Conservation (phyloP, 2,329 filamentous ascomycete species). For the Eutypa lata region DNA sequence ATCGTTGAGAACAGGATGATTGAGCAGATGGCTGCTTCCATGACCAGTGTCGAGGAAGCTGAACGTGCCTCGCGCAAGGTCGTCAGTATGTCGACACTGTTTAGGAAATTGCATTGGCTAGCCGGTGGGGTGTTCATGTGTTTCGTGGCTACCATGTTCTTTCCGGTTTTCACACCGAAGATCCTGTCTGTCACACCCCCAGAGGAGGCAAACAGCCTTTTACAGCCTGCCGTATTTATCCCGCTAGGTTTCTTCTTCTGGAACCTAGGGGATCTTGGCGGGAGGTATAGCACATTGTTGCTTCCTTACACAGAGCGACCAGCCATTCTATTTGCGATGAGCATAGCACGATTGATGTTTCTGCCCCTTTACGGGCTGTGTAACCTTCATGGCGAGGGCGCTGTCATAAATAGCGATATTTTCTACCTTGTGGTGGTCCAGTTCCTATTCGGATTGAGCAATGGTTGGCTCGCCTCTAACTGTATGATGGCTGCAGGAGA, state of each 20-base stretch:
- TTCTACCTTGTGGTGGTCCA: constrained; percentile 89
- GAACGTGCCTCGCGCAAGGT: constrained; percentile 49
- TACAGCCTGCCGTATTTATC: constrained; percentile 77
- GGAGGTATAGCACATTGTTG: constrained; percentile 63
- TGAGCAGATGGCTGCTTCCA: constrained; percentile 47
- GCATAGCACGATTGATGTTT: constrained; percentile 65
- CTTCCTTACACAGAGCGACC: constrained; percentile 60
- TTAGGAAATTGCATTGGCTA: constrained; percentile 76
- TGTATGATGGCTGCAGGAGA: constrained; percentile 89
- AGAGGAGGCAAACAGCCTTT: constrained; percentile 51
- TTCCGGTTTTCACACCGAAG: constrained; percentile 83
- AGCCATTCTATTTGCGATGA: constrained; percentile 61
- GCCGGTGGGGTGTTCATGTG: constrained; percentile 74
- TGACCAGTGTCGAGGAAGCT: constrained; percentile 49
- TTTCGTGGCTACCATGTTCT: constrained; percentile 88
- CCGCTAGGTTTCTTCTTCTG: constrained; percentile 88
- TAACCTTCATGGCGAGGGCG: constrained; percentile 77
- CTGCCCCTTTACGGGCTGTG: constrained; percentile 86
- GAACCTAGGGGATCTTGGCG: constrained; percentile 84
- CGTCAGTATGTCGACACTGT: constrained; percentile 59
- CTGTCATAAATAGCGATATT: constrained; percentile 71
- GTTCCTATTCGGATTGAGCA: constrained; percentile 76
- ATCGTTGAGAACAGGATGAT: constrained; percentile 49
- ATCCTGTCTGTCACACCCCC: constrained; percentile 46
- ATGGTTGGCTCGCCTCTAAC: constrained; percentile 80